Base-by-base conservation (phyloP, 2,329 filamentous ascomycete species). In the Boeremia exigua region DNA sequence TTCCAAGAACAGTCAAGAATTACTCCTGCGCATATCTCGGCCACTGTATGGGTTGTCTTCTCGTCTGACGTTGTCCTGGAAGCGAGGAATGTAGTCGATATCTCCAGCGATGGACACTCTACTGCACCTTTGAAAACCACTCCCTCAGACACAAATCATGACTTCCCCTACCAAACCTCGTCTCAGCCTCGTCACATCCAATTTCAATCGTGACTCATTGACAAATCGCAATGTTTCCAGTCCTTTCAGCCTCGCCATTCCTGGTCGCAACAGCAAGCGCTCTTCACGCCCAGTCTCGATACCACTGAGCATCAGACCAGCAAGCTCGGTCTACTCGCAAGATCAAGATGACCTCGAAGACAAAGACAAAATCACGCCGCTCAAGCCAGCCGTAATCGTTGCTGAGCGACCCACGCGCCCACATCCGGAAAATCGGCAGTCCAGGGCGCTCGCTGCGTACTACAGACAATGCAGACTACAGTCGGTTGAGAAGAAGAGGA, bases 211-310 rank as follows among this genome's bases (percentile, higher is more conserved):
- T 6, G 36, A 47, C 25, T 50, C 46, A 15, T 9, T 56, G 19
- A 47, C 36, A 5, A 38, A 25, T 5, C 49, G 62, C 27, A 61
- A 63, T 47, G 43, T 59, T 29, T 65, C 60, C 2, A 61, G 29
- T 30, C 60, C 60, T 10, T 65, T 54, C 50, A 63, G 53, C 29
- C 62, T 61, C 29, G 62, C 62, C 2, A 60, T 60, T 6, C 60
- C 60, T 7, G 44, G 47, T 38, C 55, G 53, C 28, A 44, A 44
- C 32, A 54, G 38, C 43, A 53, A 46, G 6, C 39, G 40, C 15
- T 40, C 19, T 15, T 56, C 52, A 4, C 48, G 48, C 11, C 53
- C 43, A 33, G 12, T 43, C 15, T 54, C 46, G 7, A 38, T 51
- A 42, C 47, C 47, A 2, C 29, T 50, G 14, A 56, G 40, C 5